Evolutionary conservation across 495 filamentous ascomycete species (phyloP), one percentile per base, ranked within the genome.

Genomic region (Mytilinidion resinicola): DNA sequence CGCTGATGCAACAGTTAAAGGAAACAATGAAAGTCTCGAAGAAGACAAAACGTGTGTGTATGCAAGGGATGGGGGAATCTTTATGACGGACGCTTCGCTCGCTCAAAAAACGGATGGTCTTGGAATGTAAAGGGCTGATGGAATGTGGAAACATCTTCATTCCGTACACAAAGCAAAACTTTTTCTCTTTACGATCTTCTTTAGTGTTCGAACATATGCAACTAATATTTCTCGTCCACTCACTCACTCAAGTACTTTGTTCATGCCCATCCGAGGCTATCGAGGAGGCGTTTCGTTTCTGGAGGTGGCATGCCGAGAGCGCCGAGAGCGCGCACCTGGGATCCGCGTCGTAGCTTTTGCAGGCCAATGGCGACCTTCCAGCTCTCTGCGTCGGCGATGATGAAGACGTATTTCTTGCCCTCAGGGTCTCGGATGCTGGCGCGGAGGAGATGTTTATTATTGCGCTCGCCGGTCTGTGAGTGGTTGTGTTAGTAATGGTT

Each of bases 351-450:
- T 51, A 98, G 75, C 20, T 82, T 77, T 70, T 89, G 83, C 57
- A 98, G 71, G 9, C 90, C 90, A 20, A 88, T 78, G 0, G 86
- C 85, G 35, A 98, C 84, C 75, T 98, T 98, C 93, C 93, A 96
- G 14, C 84, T 88, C 69, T 98, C 91, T 36, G 85, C 82, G 66
- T 92, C 86, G 30, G 80, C 77, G 15, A 96, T 67, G 2, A 97
- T 77, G 67, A 96, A 96, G 50, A 96, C 78, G 65, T 87, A 95
- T 43, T 83, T 78, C 68, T 87, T 88, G 30, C 85, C 87, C 54
- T 96, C 90, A 52, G 88, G 83, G 69, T 97, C 93, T 30, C 90
- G 78, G 38, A 95, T 78, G 17, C 78, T 89, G 9, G 89, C 90
- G 46, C 93, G 82, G 34, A 98, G 73, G 30, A 98, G 73, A 71